phyloP scores from a whole-genome alignment of 495 filamentous ascomycete species.

The Xylaria nigripes region DNA sequence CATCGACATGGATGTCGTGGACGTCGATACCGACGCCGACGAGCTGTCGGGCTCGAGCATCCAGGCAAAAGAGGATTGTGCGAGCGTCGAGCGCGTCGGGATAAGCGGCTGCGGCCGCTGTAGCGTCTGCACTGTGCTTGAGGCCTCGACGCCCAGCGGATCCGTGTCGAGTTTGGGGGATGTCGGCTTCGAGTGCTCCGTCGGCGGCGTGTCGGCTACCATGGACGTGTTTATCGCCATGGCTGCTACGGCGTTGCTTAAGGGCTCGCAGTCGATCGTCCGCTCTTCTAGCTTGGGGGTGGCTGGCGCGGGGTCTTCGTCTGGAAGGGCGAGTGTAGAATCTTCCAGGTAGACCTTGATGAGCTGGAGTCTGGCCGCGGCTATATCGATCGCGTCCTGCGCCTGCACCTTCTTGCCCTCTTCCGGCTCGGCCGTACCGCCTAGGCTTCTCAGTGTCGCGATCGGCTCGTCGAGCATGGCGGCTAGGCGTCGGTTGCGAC shows the following conservation, averaged over 20 bases:
- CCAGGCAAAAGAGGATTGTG: conserved; percentile 88
- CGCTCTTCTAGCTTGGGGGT: conserved; percentile 2
- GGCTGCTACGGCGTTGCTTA: conserved; percentile 20
- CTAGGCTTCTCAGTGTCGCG: conserved; percentile 51
- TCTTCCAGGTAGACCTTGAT: conserved; percentile 73
- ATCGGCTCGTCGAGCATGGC: conserved; percentile 64
- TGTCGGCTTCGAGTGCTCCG: conserved; percentile 12
- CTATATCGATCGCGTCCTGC: conserved; percentile 50
- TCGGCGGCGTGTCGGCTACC: neutral
- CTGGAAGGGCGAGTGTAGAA: conserved; percentile 45
- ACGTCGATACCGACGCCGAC: neutral
- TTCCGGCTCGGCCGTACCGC: conserved; percentile 18
- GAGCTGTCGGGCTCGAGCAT: conserved; percentile 63
- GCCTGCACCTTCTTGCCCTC: conserved; percentile 29
- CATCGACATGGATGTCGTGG: conserved; percentile 13
- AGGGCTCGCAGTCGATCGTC: conserved; percentile 12
- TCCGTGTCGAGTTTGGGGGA: conserved; percentile 21
- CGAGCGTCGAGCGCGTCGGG: conserved; percentile 59
- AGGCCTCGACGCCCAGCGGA: conserved; percentile 8
- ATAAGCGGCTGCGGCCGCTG: conserved; percentile 28
- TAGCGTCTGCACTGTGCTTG: conserved; percentile 6
- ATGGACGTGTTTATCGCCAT: conserved; percentile 15
- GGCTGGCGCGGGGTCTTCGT: conserved; percentile 29
- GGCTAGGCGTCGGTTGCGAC: conserved; percentile 65
- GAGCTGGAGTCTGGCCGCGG: conserved; percentile 65